Evolutionary conservation across 345 rosid species (phyloP).

Genomic region (Gossypioides kirkii): DNA sequence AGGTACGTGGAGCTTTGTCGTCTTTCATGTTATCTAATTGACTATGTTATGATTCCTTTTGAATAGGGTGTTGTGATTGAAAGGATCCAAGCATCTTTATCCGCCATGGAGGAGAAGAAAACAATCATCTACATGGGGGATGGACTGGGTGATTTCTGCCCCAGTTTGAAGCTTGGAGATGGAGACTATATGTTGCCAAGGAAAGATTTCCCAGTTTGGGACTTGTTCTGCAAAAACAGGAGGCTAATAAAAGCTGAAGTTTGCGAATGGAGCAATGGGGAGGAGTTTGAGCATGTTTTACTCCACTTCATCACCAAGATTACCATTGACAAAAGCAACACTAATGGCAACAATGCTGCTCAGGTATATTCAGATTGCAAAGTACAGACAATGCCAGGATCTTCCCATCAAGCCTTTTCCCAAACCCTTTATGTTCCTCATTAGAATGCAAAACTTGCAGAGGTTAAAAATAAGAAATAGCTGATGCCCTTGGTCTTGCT

Average conservation of each 20-base stretch:
- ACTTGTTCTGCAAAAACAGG: constrained; percentile 49
- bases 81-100: constrained; percentile 52
- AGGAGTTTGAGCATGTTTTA: constrained; percentile 43
- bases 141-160: constrained; percentile 79
- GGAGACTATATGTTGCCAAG: constrained; percentile 74
- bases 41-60: not conserved
- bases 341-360: not conserved
- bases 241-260: constrained; percentile 51
- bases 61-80: constrained; percentile 55
- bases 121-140: constrained; percentile 73
- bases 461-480: not conserved
- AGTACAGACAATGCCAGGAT: constrained; percentile 32
- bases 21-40: not conserved
- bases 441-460: constrained; percentile 5
- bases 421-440: constrained; percentile 38
- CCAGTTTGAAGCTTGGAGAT: constrained; percentile 52
- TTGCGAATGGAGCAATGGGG: constrained; percentile 73
- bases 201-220: constrained; percentile 79
- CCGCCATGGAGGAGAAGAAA: constrained; percentile 25
- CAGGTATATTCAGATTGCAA: constrained; percentile 43
- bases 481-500: not conserved
- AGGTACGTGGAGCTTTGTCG: not conserved
- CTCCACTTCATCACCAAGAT: constrained; percentile 28
- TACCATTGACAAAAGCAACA: constrained; percentile 16
- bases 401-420: constrained; percentile 31